Base-by-base conservation (phyloP, 2,329 filamentous ascomycete genomes). In the Penicillium sclerotigenum region DNA sequence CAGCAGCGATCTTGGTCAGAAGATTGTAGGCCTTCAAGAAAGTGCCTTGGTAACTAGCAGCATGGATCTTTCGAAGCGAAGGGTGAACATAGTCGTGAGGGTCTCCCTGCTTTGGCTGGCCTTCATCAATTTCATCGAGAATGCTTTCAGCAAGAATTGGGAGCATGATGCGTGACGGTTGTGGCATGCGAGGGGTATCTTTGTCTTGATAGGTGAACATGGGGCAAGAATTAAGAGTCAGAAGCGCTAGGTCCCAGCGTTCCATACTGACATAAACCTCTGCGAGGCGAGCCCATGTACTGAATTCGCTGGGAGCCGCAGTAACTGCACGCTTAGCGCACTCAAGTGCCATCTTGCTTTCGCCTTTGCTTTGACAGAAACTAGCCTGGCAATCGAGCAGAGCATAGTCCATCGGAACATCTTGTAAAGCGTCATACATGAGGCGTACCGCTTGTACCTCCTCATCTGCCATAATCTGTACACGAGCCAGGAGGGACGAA, bases 121-220 rank as follows among this genome's bases (percentile, higher is more conserved):
- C 90, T 74, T 94, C 95, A 70, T 97, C 93, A 63, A 99, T 96
- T 71, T 99, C 94, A 65, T 99, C 94, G 52, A 97, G 84, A 56
- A 92, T 85, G 18, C 90, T 96, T 73, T 97, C 94, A 0, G 89
- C 83, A 50, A 97, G 81, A 16, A 93, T 89, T 0, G 94, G 94
- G 14, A 99, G 83, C 64, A 89, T 86, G 40, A 97, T 89, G 54
- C 91, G 89, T 66, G 89, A 88, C 0, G 94, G 92, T 69, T 96
- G 91, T 1, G 94, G 94, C 88, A 97, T 93, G 57, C 94, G 78
- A 4, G 94, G 94, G 6, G 91, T 88, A 72, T 99, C 94, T 74
- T 97, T 97, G 75, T 99, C 94, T 75, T 97, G 94, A 74, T 99
- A 97, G 7, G 94, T 99, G 74, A 99, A 99, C 94, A 99, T 99